Conservation (phyloP, 2,329 filamentous ascomycete species). For the Aspergillus sp. region DNA sequence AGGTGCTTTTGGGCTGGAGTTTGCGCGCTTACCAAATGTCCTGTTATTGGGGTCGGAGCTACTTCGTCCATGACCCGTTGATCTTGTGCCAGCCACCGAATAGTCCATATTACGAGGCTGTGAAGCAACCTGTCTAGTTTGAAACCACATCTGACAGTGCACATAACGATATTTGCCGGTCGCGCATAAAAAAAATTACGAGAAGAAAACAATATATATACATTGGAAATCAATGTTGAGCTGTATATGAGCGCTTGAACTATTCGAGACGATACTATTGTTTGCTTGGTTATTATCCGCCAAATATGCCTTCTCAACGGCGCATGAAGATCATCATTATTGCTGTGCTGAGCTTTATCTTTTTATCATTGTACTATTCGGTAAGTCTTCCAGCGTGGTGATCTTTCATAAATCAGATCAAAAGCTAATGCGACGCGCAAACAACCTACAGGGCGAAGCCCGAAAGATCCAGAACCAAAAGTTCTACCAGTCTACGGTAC, state of each 20-base stretch:
- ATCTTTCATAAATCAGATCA: neutral
- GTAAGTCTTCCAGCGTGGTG: conserved; percentile 38
- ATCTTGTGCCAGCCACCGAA: neutral
- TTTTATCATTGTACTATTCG: conserved; percentile 70
- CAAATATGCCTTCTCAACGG: conserved; percentile 63
- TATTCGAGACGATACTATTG: too few relatives aligned
- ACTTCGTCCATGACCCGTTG: neutral
- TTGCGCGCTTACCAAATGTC: too few relatives aligned
- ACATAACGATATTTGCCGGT: too few relatives aligned
- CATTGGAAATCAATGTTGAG: too few relatives aligned
- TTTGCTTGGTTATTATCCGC: too few relatives aligned
- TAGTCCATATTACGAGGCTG: neutral
- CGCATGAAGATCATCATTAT: conserved; percentile 65
- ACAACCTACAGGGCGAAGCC: conserved; percentile 30
- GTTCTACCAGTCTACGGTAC: conserved; percentile 54
- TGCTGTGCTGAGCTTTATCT: conserved; percentile 58
- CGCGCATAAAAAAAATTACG: too few relatives aligned
- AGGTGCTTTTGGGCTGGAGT: too few relatives aligned
- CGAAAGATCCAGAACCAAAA: conserved; percentile 36
- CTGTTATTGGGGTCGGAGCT: too few relatives aligned
- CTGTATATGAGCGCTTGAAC: too few relatives aligned
- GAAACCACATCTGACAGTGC: too few relatives aligned
- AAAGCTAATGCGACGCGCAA: conserved; percentile 5
- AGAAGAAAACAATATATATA: too few relatives aligned
- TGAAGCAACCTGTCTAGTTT: too few relatives aligned